Percentiles rank a stretch among this genome's conserved stretches.
These are phyloP conservation scores for Epichloe sibirici DNA, from an alignment of 2,329 filamentous ascomycete species.

Conservation along the genomic window DNA sequence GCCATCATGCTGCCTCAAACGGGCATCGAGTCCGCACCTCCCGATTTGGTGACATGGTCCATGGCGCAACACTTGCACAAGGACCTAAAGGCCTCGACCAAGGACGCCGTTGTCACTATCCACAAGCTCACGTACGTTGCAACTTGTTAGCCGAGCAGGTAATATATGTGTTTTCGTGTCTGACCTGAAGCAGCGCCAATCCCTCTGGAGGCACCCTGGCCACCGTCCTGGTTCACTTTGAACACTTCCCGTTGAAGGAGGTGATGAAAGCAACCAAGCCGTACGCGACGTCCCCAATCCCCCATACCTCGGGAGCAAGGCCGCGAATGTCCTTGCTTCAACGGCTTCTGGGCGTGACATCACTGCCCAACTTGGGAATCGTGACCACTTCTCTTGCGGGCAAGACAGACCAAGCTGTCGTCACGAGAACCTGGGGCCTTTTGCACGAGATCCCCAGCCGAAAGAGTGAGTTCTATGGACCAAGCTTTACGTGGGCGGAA, in stretches of 20 bases:
- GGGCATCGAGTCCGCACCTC: slow-evolving; percentile 49
- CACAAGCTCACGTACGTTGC: slow-evolving; percentile 26
- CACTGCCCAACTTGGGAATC: slow-evolving; percentile 39
- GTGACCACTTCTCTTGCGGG: slow-evolving; percentile 40
- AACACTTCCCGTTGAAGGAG: slow-evolving; percentile 37
- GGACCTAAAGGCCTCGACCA: slow-evolving; percentile 34
- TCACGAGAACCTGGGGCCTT: slow-evolving; percentile 53
- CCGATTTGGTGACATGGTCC: slow-evolving; percentile 46
- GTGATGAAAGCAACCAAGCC: slow-evolving; percentile 33
- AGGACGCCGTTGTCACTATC: slow-evolving; percentile 41
- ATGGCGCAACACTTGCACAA: slow-evolving; percentile 39
- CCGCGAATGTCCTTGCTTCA: slow-evolving; percentile 24
- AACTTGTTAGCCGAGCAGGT: neutral
- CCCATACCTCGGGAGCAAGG: slow-evolving; percentile 25
- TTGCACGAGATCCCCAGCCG: slow-evolving; percentile 32
- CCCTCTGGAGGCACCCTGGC: slow-evolving; percentile 57
- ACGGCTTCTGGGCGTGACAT: slow-evolving; percentile 36
- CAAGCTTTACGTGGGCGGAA: slow-evolving; percentile 47
- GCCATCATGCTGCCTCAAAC: slow-evolving; percentile 49
- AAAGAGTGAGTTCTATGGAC: slow-evolving; percentile 40
- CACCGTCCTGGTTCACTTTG: slow-evolving; percentile 50
- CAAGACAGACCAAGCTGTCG: slow-evolving; percentile 38
- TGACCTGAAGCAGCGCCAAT: slow-evolving; percentile 12
- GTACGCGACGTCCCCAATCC: slow-evolving; percentile 45
- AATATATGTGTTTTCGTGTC: neutral